Base-by-base conservation (phyloP, 331 rosid species). In the Acacia pycnantha region DNA sequence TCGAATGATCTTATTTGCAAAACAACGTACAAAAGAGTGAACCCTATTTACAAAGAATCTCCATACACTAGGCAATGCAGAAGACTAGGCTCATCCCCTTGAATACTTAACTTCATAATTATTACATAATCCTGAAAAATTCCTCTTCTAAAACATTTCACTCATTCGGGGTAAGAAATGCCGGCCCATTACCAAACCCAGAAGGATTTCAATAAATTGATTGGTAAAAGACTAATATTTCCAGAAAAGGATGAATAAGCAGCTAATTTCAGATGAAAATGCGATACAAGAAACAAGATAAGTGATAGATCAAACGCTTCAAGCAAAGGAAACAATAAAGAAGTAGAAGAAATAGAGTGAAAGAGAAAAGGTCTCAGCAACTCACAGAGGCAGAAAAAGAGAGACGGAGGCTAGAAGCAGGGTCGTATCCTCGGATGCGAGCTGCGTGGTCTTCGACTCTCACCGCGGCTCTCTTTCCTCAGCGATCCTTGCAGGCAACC, bases 31-130 rank as follows among this genome's bases (percentile, higher is more conserved):
- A 43, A 21, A 76, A 72, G 41, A 79, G 67, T 8, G 68, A 84
- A 82, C 90, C 88, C 88, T 75, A 87, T 66, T 66, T 68, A 29
- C 68, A 80, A 83, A 61, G 16, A 46, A 65, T 65, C 44, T 66
- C 50, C 11, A 51, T 58, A 9, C 31, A 73, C 10, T 53, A 31
- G 50, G 31, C 26, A 64, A 75, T 64, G 26, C 11, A 67, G 61
- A 74, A 43, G 14, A 81, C 70, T 73, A 11, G 54, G 51, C 22
- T 62, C 21, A 29, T 54, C 76, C 82, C 66, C 26, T 2, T 41
- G 11, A 73, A 8, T 26, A 77, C 35, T 5, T 44, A 59, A 77
- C 65, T 62, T 48, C 51, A 84, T 72, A 14, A 51, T 46, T 9
- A 79, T 24, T 24, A 44, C 11, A 71, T 26, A 56, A 58, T 56